Percentiles rank a stretch among this genome's conserved stretches.
These are phyloP conservation scores for Linum trigynum DNA, from an alignment of 345 rosid genomes.

Conservation along the genomic window DNA sequence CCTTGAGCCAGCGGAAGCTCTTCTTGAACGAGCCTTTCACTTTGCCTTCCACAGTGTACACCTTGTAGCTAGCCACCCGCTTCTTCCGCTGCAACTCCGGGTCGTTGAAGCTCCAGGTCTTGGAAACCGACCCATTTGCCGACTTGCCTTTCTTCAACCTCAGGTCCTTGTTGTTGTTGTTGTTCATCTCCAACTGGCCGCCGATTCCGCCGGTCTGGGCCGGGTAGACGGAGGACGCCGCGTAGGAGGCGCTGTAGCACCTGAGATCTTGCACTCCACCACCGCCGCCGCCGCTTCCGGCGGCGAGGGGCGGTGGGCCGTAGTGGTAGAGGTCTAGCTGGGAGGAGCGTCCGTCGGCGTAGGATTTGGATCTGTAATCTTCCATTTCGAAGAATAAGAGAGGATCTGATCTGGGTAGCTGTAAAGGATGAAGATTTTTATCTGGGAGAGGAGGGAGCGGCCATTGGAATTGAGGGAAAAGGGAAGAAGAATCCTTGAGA, in stretches of 20 bases:
- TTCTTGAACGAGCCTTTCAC: slow-evolving; percentile 60
- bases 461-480: too few species aligned
- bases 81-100: slow-evolving; percentile 62
- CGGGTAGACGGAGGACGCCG: background rate
- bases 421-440: too few species aligned
- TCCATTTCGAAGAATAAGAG: background rate
- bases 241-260: background rate
- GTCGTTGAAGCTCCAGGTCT: slow-evolving; percentile 50
- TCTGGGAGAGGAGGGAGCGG: too few species aligned
- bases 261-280: background rate
- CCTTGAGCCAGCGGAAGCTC: slow-evolving; percentile 62
- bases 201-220: background rate
- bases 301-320: background rate
- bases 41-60: slow-evolving; percentile 58
- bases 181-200: background rate
- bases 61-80: slow-evolving; percentile 63
- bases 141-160: slow-evolving; percentile 45
- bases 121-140: slow-evolving; percentile 29
- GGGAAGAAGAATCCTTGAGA: too few species aligned
- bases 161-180: slow-evolving; percentile 15
- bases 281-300: background rate
- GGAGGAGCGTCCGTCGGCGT: background rate
- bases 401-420: too few species aligned
- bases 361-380: background rate
- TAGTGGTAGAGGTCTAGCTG: background rate